Base-by-base conservation (phyloP, 2,329 filamentous ascomycete genomes). In the Trichoderma oligosporum region DNA sequence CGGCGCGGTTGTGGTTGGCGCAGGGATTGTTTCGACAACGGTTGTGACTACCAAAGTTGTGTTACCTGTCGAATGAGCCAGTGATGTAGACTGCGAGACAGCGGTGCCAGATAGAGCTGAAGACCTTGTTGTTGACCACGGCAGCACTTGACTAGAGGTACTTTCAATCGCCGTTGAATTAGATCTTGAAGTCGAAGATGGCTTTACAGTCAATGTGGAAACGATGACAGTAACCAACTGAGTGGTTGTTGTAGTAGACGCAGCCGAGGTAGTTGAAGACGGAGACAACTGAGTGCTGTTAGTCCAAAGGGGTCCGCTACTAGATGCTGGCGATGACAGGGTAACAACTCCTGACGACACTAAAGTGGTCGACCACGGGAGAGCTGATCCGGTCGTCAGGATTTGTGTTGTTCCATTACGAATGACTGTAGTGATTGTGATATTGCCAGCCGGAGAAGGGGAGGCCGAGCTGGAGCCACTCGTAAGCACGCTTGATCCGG, bases 381-480 rank as follows among this genome's bases (percentile, higher is more conserved):
- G 44, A 14, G 46, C 53, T 11, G 57, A 59, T n/a, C 42, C 57
- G 16, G 61, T 60, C 3, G 51, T 55, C 11, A 61, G 22, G 7
- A 57, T 58, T 16, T 48, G 22, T 6, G 59, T 56, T 20, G 53
- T 55, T 6, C 54, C 60, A 11, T 61, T 61, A 8, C 57, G 29
- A 16, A n/a, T 27, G 22, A 54, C 42, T 24, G 46, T 27, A n/a
- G 49, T 62, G 27, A 38, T 27, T 9, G 56, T 66, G 3, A 58
- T 47, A 49, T 65, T 68, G 42, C 56, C 52, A 22, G 24, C 14
- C 18, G 59, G 54, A 12, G 61, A 60, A 8, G 52, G 39, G 14
- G 16, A 20, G 3, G 62, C 12, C 16, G 33, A 31, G 35, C 45
- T 42, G 3, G 58, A 57, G 35, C 41, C 16, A 18, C 8, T 24